Base-by-base conservation (phyloP, 2,329 filamentous ascomycete species). In the Plectosphaerella plurivora region DNA sequence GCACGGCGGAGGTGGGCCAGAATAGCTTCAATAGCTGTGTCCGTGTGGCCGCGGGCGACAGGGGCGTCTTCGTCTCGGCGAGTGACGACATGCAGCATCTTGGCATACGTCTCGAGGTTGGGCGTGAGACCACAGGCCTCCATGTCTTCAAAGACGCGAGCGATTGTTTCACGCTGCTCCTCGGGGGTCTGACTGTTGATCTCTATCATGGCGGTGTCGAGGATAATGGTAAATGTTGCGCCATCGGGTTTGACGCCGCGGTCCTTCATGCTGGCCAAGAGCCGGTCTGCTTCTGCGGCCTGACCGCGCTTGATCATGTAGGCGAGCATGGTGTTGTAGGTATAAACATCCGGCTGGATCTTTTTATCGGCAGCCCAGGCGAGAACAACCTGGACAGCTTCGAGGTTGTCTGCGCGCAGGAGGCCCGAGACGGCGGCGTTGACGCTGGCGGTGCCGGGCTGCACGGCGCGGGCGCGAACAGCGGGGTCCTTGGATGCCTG, bases 221-320 rank as follows among this genome's bases (percentile, higher is more conserved):
- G 73, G 52, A 94, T 75, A 55, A 90, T 82, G 20, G 84, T 88
- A 66, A 89, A 89, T 1, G 90, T 94, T 6, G 78, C 79, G n/a
- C 77, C 73, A 64, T 91, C 83, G 1, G 85, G 79, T 28, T 74
- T 59, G 25, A 90, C 66, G 3, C 75, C 74, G 15, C 75, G 68
- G 3, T 64, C 57, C 39, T 77, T 69, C 88, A 91, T 91, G 51
- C 76, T 69, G 4, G 69, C 61, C 3, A 91, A 72, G 12, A 90
- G 61, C 3, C 65, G 65, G 44, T 75, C 71, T 12, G 81, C 76
- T 41, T 82, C 77, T 1, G 72, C 62, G 35, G 68, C 61, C 24
- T 75, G 69, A 22, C 75, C 75, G 16, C 72, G 67, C 14, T 75
- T 73, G 53, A 90, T 73, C 52, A 83, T 72, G 28, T 82, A 73